These are phyloP conservation scores for Chaetomidium leptoderma DNA, from an alignment of 495 filamentous ascomycete species.

Conservation along the genomic window DNA sequence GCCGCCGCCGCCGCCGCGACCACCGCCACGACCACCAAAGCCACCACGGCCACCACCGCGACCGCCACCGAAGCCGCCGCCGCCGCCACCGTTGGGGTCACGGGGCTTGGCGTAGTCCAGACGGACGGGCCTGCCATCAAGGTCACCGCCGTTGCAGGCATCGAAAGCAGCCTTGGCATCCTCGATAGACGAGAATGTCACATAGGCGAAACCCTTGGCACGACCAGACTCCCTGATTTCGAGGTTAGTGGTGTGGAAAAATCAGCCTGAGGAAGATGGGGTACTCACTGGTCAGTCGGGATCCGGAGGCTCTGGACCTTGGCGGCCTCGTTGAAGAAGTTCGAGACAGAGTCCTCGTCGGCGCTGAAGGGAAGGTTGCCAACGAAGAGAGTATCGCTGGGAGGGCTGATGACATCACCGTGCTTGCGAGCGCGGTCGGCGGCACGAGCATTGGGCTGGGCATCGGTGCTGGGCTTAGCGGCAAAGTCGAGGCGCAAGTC, in stretches of 20 bases:
- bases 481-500: constrained; percentile 87
- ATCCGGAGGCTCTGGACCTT: constrained; percentile 74
- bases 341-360: constrained; percentile 67
- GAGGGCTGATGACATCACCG: constrained; percentile 71
- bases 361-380: constrained; percentile 88
- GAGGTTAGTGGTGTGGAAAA: constrained; percentile 35
- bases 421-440: constrained; percentile 67
- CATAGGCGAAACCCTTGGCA: constrained; percentile 93
- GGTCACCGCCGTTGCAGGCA: constrained; percentile 66
- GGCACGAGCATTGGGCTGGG: constrained; percentile 52
- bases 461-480: constrained; percentile 56
- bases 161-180: constrained; percentile 77
- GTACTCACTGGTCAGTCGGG: constrained; percentile 72
- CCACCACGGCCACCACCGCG: constrained; percentile 48
- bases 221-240: constrained; percentile 65
- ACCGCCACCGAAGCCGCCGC: constrained; percentile 44
- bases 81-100: constrained; percentile 54
- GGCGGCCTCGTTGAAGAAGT: constrained; percentile 69
- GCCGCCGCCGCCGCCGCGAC: constrained; percentile 51
- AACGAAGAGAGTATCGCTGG: constrained; percentile 84
- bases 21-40: constrained; percentile 50
- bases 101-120: constrained; percentile 86
- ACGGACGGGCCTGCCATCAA: constrained; percentile 73
- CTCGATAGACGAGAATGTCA: constrained; percentile 76
- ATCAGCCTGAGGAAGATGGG: not conserved